These are phyloP conservation scores for Penicillium subrubescens DNA, from an alignment of 495 filamentous ascomycete genomes.

Conservation along the genomic window DNA sequence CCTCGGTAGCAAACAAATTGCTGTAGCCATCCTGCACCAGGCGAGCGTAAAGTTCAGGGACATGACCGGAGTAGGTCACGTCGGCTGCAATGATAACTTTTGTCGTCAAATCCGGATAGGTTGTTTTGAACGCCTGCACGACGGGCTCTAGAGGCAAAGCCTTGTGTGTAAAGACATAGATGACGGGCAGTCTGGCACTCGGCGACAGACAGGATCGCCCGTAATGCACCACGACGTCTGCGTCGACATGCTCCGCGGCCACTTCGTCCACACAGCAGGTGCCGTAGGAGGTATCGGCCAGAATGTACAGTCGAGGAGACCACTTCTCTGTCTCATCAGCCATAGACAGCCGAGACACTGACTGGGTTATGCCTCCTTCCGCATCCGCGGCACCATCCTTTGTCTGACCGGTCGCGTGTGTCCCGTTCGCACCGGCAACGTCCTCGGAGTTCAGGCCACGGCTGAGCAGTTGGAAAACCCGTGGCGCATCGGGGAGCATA, in stretches of 20 bases:
- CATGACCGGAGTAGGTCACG: constrained; percentile 77
- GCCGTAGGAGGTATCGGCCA: constrained; percentile 96
- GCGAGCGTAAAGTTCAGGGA: constrained; percentile 52
- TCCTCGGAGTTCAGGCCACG: constrained; percentile 54
- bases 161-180: constrained; percentile 86
- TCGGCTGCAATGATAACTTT: constrained; percentile 87
- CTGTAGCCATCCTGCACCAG: constrained; percentile 66
- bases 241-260: constrained; percentile 89
- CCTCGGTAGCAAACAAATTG: constrained; percentile 65
- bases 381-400: constrained; percentile 19
- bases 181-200: constrained; percentile 82
- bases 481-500: constrained; percentile 83
- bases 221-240: constrained; percentile 93
- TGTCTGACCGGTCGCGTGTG: constrained; percentile 10
- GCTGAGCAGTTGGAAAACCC: constrained; percentile 71
- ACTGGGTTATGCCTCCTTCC: constrained; percentile 25
- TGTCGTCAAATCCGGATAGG: constrained; percentile 61
- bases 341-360: constrained; percentile 36
- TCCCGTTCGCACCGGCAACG: constrained; percentile 17
- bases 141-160: constrained; percentile 60
- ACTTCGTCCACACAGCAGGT: constrained; percentile 97
- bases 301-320: constrained; percentile 70
- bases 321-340: constrained; percentile 27
- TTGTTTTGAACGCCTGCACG: constrained; percentile 63
- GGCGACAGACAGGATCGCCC: constrained; percentile 90